Percentiles rank a stretch among this genome's conserved stretches.
phyloP scores from a whole-genome alignment of 2,329 filamentous ascomycete genomes.

The Sporothrix humicola region DNA sequence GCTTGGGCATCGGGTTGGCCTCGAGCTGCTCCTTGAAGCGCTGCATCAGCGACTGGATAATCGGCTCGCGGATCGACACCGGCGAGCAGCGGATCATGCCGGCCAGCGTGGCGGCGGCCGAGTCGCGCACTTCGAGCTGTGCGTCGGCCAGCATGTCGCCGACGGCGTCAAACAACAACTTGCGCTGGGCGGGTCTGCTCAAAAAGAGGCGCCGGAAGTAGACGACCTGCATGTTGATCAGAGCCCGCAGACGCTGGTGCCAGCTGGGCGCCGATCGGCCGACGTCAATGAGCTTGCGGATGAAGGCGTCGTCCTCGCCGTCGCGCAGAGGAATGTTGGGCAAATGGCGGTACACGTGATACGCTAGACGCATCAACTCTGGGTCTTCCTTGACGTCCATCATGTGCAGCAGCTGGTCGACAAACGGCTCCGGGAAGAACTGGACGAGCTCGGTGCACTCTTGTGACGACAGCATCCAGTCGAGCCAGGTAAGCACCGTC shows the following conservation, averaged over 20 bases:
- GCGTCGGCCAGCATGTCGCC: conserved; percentile 90
- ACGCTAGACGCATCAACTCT: conserved; percentile 90
- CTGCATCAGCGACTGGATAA: conserved; percentile 75
- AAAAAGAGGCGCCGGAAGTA: conserved; percentile 97
- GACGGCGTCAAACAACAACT: conserved; percentile 87
- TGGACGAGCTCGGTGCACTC: conserved; percentile 89
- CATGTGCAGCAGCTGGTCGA: conserved; percentile 95
- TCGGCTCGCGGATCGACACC: conserved; percentile 73
- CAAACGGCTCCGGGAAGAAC: conserved; percentile 89
- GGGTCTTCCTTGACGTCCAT: conserved; percentile 99
- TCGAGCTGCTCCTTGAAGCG: conserved; percentile 80
- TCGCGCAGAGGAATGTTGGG: conserved; percentile 92
- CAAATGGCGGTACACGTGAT: conserved; percentile 94
- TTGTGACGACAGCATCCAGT: conserved; percentile 85
- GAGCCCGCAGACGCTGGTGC: conserved; percentile 92
- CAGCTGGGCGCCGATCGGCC: conserved; percentile 83
- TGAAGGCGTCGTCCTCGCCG: conserved; percentile 84
- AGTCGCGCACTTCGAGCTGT: conserved; percentile 92
- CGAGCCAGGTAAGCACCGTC: conserved; percentile 93
- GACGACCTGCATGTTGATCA: conserved; percentile 98
- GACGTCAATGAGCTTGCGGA: conserved; percentile 83
- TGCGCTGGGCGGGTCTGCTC: conserved; percentile 74
- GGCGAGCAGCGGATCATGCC: conserved; percentile 99
- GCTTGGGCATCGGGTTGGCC: conserved; percentile 86
- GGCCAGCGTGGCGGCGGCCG: conserved; percentile 88